phyloP scores from a whole-genome alignment of 257 asterid species.

The Salvia hispanica region DNA sequence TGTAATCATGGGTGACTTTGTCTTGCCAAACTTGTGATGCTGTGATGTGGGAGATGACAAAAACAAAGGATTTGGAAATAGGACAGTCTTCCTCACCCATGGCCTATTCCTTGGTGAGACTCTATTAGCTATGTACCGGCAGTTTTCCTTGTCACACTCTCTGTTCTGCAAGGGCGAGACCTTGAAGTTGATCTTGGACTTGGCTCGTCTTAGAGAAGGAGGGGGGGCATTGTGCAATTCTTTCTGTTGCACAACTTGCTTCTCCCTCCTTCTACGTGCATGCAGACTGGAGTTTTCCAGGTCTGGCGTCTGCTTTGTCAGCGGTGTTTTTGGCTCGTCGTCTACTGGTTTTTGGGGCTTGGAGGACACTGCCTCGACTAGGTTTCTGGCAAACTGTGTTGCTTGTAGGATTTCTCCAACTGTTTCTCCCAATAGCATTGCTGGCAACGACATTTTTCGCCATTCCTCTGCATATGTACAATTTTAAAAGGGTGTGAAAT shows the following conservation, averaged over 20 bases:
- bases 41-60: constrained; percentile 61
- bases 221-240: constrained; percentile 43
- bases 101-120: constrained; percentile 86
- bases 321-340: constrained; percentile 81
- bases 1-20: constrained; percentile 59
- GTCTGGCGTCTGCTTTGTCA: constrained; percentile 42
- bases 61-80: constrained; percentile 82
- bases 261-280: constrained; percentile 69
- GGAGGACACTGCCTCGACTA: constrained; percentile 56
- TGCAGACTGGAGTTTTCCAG: constrained; percentile 48
- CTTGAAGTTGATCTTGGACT: constrained; percentile 81
- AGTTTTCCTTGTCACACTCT: constrained; percentile 64
- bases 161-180: constrained; percentile 50
- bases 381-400: constrained; percentile 63
- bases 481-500: constrained; percentile 3
- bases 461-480: constrained; percentile 46
- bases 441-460: constrained; percentile 81
- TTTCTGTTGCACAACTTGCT: constrained; percentile 47
- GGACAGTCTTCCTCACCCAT: constrained; percentile 81
- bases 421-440: constrained; percentile 90
- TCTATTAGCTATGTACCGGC: constrained; percentile 69
- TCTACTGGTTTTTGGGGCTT: constrained; percentile 35
- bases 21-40: constrained; percentile 53
- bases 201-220: constrained; percentile 53
- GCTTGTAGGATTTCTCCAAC: constrained; percentile 77